Evolutionary conservation across 495 filamentous ascomycete genomes (phyloP), one percentile per base, ranked within the genome.

Genomic region (Aspergillus hancockii): DNA sequence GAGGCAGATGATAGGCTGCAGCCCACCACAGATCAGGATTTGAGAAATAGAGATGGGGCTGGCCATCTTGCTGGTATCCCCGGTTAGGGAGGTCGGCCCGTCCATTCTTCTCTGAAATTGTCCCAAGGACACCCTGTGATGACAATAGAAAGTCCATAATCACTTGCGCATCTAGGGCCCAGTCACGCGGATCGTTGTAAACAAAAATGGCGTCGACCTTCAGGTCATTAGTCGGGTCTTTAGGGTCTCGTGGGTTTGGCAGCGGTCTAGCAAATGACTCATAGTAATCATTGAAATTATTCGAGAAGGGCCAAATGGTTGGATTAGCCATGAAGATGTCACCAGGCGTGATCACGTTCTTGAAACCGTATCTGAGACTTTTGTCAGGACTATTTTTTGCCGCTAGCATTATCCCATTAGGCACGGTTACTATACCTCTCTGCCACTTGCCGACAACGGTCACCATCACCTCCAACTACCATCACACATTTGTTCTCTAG

Each of bases 21-120:
- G 90, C 87, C 93, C 92, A 99, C 69, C 89, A 81, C 19, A 98
- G 75, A 73, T 99, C 94, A 0, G 90, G 88, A 71, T 98, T 98
- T 4, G 83, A 88, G 77, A 96, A 96, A 76, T 87, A 97, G 0
- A 98, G 73, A 25, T 76, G 79, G 0, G 94, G 89, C 71, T 96
- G 94, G 4, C 81, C 83, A 69, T 94, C 88, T 63, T 85, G 81
- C 64, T 90, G 88, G 79, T 85, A 94, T 25, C 87, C 90, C 49
- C 78, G 76, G 67, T 90, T 90, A n/a, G 87, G 86, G 2, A 90
- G 80, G 16, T 78, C 60, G 0, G 70, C 30, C 49, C 78, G 67
- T 45, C 79, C 78, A 61, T 85, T 88, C 62, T 79, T 80, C 16
- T 80, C 70, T 5, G 89, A 90, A 52, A 87, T 79, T 0, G 93